Percentiles rank a stretch among this genome's conserved stretches.
Evolutionary conservation across 106 monocot genomes (phyloP).

Genomic region (Alisma plantagoaquatica): DNA sequence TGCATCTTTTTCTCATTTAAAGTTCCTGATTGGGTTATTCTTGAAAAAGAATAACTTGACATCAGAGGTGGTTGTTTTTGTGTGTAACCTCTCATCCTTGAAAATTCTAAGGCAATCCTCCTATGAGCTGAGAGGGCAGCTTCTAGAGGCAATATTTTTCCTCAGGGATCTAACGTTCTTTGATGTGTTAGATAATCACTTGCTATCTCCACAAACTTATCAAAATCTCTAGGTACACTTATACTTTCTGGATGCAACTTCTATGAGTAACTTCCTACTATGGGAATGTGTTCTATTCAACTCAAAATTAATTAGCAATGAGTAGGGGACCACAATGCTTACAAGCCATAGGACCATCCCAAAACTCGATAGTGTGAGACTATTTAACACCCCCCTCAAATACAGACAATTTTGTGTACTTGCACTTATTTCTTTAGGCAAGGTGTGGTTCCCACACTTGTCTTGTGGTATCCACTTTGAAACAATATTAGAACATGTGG

Average conservation of each 20-base stretch:
- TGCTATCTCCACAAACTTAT: constrained; percentile 32
- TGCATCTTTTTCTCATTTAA: constrained; percentile 19
- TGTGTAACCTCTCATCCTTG: constrained; percentile 27
- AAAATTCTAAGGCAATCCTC: constrained; percentile 19
- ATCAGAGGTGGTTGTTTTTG: constrained; percentile 23
- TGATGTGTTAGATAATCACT: constrained; percentile 42
- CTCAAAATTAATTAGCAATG: no score
- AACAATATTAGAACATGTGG: no score
- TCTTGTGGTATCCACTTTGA: no score
- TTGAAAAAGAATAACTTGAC: constrained; percentile 33
- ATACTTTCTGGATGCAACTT: constrained; percentile 28
- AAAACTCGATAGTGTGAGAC: no score
- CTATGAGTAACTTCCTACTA: constrained; percentile 34
- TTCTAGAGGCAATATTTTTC: constrained; percentile 30
- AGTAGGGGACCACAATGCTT: no score
- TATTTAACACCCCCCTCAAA: no score
- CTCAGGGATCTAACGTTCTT: constrained; percentile 26
- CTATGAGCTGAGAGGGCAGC: constrained; percentile 27
- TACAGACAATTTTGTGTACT: no score
- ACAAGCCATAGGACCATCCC: no score
- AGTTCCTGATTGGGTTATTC: constrained; percentile 15
- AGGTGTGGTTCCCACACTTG: no score
- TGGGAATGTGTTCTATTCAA: no score
- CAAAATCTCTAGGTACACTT: constrained; percentile 31
- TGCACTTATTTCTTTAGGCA: no score